Conservation (phyloP, 495 filamentous ascomycete genomes). For the Penicillium longicatenatum region DNA sequence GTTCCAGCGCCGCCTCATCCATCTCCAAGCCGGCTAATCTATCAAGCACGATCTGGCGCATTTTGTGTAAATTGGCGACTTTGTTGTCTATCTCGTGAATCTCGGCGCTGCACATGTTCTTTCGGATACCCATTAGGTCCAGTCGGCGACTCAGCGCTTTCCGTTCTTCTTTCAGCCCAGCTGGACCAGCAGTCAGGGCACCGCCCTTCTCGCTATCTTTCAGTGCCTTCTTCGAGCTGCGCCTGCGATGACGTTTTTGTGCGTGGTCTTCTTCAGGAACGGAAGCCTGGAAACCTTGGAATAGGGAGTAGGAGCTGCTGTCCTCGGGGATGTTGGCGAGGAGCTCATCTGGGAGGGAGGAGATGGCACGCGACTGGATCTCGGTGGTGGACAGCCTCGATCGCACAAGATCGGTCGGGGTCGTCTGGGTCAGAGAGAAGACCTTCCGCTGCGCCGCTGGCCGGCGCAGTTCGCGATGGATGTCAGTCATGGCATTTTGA, state of each 20-base stretch:
- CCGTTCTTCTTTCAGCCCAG: constrained; percentile 75
- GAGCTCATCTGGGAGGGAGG: constrained; percentile 88
- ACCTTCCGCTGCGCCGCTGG: constrained; percentile 84
- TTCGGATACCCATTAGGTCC: constrained; percentile 89
- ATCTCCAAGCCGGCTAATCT: constrained; percentile 86
- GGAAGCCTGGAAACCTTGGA: constrained; percentile 93
- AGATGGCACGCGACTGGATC: constrained; percentile 91
- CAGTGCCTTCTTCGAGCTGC: constrained; percentile 69
- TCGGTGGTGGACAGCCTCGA: constrained; percentile 88
- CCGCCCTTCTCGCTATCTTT: constrained; percentile 57
- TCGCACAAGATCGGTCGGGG: constrained; percentile 87
- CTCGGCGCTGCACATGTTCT: constrained; percentile 96
- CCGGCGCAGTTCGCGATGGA: constrained; percentile 83
- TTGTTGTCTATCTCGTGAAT: constrained; percentile 97
- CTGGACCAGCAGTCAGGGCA: constrained; percentile 63
- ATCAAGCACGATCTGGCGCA: constrained; percentile 92
- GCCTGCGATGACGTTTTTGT: constrained; percentile 68
- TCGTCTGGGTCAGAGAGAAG: constrained; percentile 84
- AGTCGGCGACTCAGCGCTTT: constrained; percentile 74
- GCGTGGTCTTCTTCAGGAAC: constrained; percentile 72
- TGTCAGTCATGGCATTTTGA: constrained; percentile 81
- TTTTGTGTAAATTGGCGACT: constrained; percentile 87
- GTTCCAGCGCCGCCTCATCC: constrained; percentile 87
- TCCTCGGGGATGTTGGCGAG: constrained; percentile 83
- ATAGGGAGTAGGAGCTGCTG: constrained; percentile 84